Evolutionary conservation across 768 basidiomycete species (phyloP), one percentile per base, ranked within the genome.

Genomic region (Cystobasidiopsis lactophilus): DNA sequence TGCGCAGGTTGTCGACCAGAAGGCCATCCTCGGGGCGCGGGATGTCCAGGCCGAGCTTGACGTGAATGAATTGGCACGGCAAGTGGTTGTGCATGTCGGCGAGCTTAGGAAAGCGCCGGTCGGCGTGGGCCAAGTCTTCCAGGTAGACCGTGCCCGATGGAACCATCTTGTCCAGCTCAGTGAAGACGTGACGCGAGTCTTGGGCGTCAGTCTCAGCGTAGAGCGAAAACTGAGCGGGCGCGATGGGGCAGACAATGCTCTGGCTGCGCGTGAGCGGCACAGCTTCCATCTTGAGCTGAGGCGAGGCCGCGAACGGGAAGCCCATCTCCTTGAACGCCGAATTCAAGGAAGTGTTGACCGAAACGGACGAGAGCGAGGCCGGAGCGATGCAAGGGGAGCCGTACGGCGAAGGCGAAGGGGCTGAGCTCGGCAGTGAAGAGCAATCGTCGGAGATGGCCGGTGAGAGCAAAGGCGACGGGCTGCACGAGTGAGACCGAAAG

Each of bases 51-150:
- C 51, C 39, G 50, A 59, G 35, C 16, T 55, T 47, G 43, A 57
- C 39, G 53, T 62, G 58, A 11, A 62, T 47, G 58, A 60, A 62
- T 44, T 59, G 59, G 49, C 59, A 62, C 16, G 59, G 57, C 14
- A 59, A 53, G 40, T 53, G 50, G 47, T 60, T 56, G 53, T 52
- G 35, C 61, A 62, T 62, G 19, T 13, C 43, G 14, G 23, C 40
- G n/a, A 62, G 52, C 31, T 24, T 19, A 5, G 54, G 46, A 52
- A 54, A 62, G 3, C 55, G 54, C 27, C 46, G 37, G 14, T 40
- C 29, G 23, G 50, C 50, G 9, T 37, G 9, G 4, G 57, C 43
- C 1, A 62, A 41, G 21, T 62, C 61, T 23, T 60, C 61, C 52
- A 62, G 31, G 45, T 37, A 52, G 33, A 49, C 51, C 18, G 51